These are phyloP conservation scores for Pestalotiopsis fici DNA, from an alignment of 2,329 filamentous ascomycete species.

Conservation along the genomic window DNA sequence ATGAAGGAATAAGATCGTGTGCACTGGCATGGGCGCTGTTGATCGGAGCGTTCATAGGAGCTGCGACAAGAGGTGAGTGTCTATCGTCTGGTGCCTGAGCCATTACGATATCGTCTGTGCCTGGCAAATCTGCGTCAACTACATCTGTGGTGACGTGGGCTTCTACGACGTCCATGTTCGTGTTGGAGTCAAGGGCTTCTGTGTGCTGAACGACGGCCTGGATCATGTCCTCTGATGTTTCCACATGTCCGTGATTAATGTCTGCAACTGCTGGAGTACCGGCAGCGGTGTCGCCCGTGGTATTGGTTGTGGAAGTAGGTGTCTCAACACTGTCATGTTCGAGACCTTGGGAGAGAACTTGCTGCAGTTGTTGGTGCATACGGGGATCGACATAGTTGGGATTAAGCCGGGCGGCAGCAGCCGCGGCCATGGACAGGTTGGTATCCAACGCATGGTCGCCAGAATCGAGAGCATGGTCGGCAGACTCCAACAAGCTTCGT, in stretches of 20 bases:
- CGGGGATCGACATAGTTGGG: slow-evolving; percentile 57
- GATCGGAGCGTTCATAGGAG: neutral
- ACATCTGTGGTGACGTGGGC: slow-evolving; percentile 8
- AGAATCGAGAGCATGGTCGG: slow-evolving; percentile 17
- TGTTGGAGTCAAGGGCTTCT: neutral
- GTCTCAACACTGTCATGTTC: neutral
- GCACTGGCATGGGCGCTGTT: slow-evolving; percentile 3
- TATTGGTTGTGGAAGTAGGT: neutral
- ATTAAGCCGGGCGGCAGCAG: slow-evolving; percentile 56
- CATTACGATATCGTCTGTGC: slow-evolving; percentile 27
- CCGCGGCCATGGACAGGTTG: slow-evolving; percentile 57
- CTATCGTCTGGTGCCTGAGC: slow-evolving; percentile 17
- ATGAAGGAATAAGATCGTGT: slow-evolving; percentile 20
- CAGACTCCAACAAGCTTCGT: slow-evolving; percentile 42
- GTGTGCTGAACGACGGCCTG: neutral
- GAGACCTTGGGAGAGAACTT: neutral
- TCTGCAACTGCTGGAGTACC: neutral
- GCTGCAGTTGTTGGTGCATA: slow-evolving; percentile 20
- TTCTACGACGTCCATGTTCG: neutral
- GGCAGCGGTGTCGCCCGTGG: neutral
- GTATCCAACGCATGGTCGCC: slow-evolving; percentile 41
- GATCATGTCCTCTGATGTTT: neutral
- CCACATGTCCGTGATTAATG: neutral
- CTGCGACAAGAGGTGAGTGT: neutral
- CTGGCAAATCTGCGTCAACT: slow-evolving; percentile 1